Percentiles rank a stretch among this genome's conserved stretches.
Conservation (phyloP, 441 rosid genomes). For the Brassica balearica region DNA sequence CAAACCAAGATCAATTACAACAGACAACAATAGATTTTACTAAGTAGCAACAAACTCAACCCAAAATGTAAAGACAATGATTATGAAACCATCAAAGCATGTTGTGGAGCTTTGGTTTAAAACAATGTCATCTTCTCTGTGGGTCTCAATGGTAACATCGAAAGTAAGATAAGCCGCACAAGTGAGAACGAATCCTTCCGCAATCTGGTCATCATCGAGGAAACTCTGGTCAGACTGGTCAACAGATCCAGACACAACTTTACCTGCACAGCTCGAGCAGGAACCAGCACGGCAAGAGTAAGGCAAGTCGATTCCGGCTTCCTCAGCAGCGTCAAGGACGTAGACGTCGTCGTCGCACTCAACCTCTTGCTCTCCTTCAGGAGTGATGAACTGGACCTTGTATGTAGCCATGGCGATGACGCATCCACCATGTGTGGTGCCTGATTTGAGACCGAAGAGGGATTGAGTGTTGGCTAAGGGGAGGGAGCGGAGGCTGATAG, state of each 20-base stretch:
- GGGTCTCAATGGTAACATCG: constrained; percentile 76
- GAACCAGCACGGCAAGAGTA: constrained; percentile 97
- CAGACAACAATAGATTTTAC: constrained; percentile 26
- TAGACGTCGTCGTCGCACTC: constrained; percentile 62
- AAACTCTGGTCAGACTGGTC: constrained; percentile 87
- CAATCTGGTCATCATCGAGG: constrained; percentile 87
- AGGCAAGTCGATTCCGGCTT: constrained; percentile 74
- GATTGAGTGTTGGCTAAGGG: constrained; percentile 51
- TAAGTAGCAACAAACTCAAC: constrained; percentile 37
- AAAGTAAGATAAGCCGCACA: constrained; percentile 73
- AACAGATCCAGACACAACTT: constrained; percentile 53
- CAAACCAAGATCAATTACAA: constrained; percentile 29
- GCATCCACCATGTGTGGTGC: constrained; percentile 58
- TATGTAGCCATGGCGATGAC: constrained; percentile 65
- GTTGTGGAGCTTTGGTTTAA: constrained; percentile 24
- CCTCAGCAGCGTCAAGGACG: constrained; percentile 79
- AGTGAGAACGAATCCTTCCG: constrained; percentile 75
- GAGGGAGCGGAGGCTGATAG: constrained; percentile 55
- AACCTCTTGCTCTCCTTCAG: constrained; percentile 60
- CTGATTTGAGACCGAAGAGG: constrained; percentile 66
- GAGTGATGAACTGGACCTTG: constrained; percentile 85
- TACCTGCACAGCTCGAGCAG: constrained; percentile 90
- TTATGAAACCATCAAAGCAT: constrained; percentile 25
- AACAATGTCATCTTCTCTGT: constrained; percentile 80
- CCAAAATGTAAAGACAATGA: constrained; percentile 29